These are phyloP conservation scores for Eurotiales sp. DNA, from an alignment of 2,329 filamentous ascomycete genomes.

Conservation along the genomic window DNA sequence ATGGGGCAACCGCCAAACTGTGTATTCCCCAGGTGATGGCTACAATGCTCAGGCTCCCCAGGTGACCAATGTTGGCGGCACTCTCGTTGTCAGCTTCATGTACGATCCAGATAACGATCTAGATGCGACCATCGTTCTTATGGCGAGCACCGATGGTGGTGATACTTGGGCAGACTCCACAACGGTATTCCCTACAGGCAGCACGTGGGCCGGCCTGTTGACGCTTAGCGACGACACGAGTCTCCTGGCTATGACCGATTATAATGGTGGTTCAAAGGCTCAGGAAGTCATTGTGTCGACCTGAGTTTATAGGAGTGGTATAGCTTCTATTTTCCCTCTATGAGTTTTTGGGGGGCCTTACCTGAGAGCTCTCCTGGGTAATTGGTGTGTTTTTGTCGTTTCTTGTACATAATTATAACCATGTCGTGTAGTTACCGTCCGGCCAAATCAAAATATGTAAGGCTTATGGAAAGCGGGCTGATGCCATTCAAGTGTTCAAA, in stretches of 20 bases:
- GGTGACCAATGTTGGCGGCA: constrained; percentile 6
- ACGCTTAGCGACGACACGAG: not conserved
- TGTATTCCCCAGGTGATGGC: not conserved
- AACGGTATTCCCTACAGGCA: not conserved
- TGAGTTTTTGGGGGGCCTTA: no score
- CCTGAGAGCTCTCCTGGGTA: no score
- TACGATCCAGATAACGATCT: not conserved
- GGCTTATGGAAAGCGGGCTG: no score
- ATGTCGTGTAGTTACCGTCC: no score
- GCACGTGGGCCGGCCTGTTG: constrained; percentile 4
- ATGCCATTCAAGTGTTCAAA: no score
- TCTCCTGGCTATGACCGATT: not conserved
- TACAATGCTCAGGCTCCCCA: constrained; percentile 8
- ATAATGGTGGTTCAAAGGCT: not conserved
- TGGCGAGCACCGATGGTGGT: constrained; percentile 5
- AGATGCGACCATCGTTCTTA: not conserved
- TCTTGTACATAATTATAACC: no score
- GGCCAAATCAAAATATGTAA: no score
- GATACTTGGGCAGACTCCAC: not conserved
- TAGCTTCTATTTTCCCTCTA: no score
- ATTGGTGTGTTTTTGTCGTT: no score
- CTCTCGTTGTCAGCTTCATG: constrained; percentile 8
- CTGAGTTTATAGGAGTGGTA: no score
- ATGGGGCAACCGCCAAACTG: constrained; percentile 4
- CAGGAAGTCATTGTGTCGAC: not conserved